These are phyloP conservation scores for Casuarina glauca DNA, from an alignment of 306 rosid genomes.

Conservation along the genomic window DNA sequence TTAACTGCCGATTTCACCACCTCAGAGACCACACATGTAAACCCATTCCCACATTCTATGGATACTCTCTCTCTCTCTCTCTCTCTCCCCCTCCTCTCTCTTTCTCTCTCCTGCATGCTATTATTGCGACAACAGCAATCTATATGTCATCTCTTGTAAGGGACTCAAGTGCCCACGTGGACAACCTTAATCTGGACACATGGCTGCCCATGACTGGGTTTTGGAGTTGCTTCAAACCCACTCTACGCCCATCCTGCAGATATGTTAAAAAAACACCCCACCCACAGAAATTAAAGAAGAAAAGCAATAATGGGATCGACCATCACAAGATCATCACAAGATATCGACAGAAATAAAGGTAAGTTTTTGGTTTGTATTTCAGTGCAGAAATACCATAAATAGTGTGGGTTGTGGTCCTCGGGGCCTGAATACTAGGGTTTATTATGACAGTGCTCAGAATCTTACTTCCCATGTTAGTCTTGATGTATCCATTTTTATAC, in stretches of 20 bases:
- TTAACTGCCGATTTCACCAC: conserved; percentile 54
- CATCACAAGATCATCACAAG: conserved; percentile 20
- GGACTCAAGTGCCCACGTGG: conserved; percentile 42
- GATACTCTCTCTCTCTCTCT: background rate
- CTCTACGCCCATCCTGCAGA: conserved; percentile 39
- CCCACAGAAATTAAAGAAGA: conserved; percentile 1
- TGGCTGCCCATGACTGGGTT: conserved; percentile 38
- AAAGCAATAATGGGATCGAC: conserved; percentile 28
- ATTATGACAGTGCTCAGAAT: conserved; percentile 33
- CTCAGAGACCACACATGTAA: conserved; percentile 11
- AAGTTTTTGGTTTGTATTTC: background rate
- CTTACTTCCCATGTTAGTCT: conserved; percentile 19
- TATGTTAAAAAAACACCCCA: background rate
- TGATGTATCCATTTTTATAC: background rate
- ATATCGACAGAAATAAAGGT: conserved; percentile 13
- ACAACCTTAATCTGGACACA: conserved; percentile 4
- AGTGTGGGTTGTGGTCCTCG: conserved; percentile 5
- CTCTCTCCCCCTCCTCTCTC: background rate
- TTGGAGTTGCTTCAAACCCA: conserved; percentile 40
- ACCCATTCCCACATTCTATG: conserved; percentile 20
- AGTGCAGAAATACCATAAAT: background rate
- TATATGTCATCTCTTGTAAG: conserved; percentile 45
- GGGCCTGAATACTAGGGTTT: conserved; percentile 22
- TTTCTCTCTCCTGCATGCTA: conserved; percentile 32
- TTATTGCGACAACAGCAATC: conserved; percentile 36